phyloP scores from a whole-genome alignment of 2,329 filamentous ascomycete genomes.

The Pseudovirgaria hyperparasitica region DNA sequence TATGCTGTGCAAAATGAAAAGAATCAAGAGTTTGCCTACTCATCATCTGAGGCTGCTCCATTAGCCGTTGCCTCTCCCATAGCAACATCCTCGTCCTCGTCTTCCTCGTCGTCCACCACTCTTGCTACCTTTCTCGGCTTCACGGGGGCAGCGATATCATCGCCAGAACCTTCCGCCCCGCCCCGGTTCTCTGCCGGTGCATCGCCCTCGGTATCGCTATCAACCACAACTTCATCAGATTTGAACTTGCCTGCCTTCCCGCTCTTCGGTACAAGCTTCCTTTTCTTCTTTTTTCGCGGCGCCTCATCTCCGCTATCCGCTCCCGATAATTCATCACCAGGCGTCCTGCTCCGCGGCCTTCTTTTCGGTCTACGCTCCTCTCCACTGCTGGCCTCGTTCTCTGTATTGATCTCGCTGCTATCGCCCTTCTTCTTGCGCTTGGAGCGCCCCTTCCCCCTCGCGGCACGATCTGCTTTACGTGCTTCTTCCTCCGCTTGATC shows the following conservation, averaged over 20 bases:
- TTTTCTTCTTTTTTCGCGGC: slow-evolving; percentile 46
- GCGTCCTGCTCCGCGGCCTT: slow-evolving; percentile 24
- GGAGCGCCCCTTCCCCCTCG: slow-evolving; percentile 31
- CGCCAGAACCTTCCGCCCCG: no score
- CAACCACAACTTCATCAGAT: slow-evolving; percentile 70
- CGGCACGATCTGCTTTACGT: slow-evolving; percentile 49
- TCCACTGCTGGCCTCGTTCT: slow-evolving; percentile 27
- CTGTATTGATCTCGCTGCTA: slow-evolving; percentile 31
- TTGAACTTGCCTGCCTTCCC: slow-evolving; percentile 56
- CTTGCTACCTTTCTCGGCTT: no score
- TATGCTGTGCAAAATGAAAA: no score
- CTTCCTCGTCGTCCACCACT: no score
- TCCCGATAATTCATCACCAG: no score
- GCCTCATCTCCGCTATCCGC: slow-evolving; percentile 46
- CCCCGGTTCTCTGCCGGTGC: no score
- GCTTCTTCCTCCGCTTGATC: slow-evolving; percentile 62
- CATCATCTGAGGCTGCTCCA: no score
- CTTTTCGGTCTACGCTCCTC: slow-evolving; percentile 19
- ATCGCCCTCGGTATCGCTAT: slow-evolving; percentile 47
- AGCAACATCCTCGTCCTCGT: no score
- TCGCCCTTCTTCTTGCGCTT: slow-evolving; percentile 51
- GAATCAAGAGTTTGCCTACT: no score
- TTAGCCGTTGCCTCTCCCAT: no score
- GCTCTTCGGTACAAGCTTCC: slow-evolving; percentile 44
- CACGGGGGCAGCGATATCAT: no score